Evolutionary conservation across 2,329 filamentous ascomycete species (phyloP), one percentile per base, ranked within the genome.

Genomic region (Nothopassalora personata): DNA sequence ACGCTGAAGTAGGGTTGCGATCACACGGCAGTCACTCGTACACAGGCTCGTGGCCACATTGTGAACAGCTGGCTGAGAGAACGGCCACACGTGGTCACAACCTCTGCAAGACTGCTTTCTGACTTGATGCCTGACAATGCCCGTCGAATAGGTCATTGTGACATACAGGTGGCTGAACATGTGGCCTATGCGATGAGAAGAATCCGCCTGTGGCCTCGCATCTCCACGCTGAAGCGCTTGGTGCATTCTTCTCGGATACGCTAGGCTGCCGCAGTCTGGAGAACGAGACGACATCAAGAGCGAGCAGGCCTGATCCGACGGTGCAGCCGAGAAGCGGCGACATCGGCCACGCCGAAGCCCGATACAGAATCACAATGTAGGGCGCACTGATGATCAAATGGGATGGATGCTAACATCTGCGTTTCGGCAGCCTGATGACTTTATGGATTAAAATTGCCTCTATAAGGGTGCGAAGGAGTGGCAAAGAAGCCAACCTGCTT

Each of bases 321-420:
- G 7, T 78, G 77, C 50, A 78, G 75, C 59, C 72, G 77, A n/a
- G 72, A 79, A 49, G 69, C 74, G 1, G 76, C 75, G 4, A 73
- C 66, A 53, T 74, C 76, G 2, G 75, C 72, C 0, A 75, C 74
- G 0, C 73, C 72, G 9, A 63, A 68, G 33, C 68, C 66, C 0
- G 69, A 65, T 27, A 70, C 8, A 69, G 67, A 57, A 65, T 76
- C 5, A 74, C 67, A 23, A 70, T 75, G 67, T 72, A 72, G 58
- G 61, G 57, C 8, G 19, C 39, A 8, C 3, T 27, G 10, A 15
- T 19, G 3, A 19, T 13, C 18, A 30, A 6, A 19, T 54, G 23
- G 11, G 8, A 7, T 27, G 33, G 1, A 47, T 15, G 30, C 50
- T 61, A 28, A 53, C 15, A 3, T 10, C 18, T 15, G 31, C 6